Base-by-base conservation (phyloP, 768 basidiomycete genomes). In the Phaffia tasmanica region DNA sequence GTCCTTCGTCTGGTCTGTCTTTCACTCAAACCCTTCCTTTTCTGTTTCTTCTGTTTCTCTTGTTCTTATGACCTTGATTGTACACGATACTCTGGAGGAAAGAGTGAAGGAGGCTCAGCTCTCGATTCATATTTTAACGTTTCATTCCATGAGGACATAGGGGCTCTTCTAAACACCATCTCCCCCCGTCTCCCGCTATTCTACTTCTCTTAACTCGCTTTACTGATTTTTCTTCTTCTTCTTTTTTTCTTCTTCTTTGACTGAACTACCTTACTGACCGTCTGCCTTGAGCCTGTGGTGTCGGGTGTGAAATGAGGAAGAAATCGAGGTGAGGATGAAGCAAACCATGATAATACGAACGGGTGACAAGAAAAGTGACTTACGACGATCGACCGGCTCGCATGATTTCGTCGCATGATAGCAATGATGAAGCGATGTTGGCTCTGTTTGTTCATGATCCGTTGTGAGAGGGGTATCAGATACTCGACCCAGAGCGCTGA, bases 331-430 rank as follows among this genome's bases (percentile, higher is more conserved):
- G 59, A 30, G 35, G n/a, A 49, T 18, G 59, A 8, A 61, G 14
- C 15, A 42, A 42, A 25, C 9, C 23, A 7, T 57, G 6, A 3
- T 18, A 14, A 42, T 42, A 57, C 27, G 56, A 25, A 19, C 4
- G 21, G 56, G 8, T 57, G 16, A 42, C 21, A 29, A 27, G 29
- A 59, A 57, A 29, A 32, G 14, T 18, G 53, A 74, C 74, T 73
- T 66, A 76, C 74, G 75, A 76, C 55, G 75, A 76, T 69, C 76
- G 70, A 30, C 76, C 76, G 11, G 76, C 76, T 50, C 76, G 63
- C 55, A 98, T 78, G 69, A 98, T 94, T 79, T 99, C 94, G 77
- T 99, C 94, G 48, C 91, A 95, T 42, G 89, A 92, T 63, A 98
- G 78, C 67, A 98, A 80, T 77, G 97, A 98, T 72, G 95, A 84